A percentile compares a stretch with the other conserved stretches of the same genome.
phyloP scores from a whole-genome alignment of 78 protist species.

The Dictyostelium purpureum region DNA sequence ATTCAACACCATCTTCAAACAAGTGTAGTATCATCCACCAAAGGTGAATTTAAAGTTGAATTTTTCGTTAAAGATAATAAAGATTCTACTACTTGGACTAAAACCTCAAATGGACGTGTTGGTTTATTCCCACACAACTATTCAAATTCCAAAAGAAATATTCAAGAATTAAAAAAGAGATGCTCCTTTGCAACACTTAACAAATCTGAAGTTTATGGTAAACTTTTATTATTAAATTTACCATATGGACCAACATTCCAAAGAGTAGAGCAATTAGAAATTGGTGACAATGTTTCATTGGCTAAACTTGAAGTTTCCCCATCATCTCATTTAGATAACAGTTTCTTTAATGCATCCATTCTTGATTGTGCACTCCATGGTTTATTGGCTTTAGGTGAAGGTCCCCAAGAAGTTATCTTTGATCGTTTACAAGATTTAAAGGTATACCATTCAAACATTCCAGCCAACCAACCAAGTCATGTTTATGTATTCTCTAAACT shows the following conservation, averaged over 20 bases:
- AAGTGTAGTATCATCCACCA: neutral
- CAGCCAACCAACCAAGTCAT: neutral
- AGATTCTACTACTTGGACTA: slow-evolving; percentile 38
- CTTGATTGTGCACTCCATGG: slow-evolving; percentile 49
- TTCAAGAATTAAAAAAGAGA: neutral
- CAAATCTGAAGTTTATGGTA: slow-evolving; percentile 35
- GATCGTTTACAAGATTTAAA: slow-evolving; percentile 58
- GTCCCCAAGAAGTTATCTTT: slow-evolving; percentile 61
- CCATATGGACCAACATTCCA: slow-evolving; percentile 78
- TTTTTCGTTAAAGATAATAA: slow-evolving; percentile 21
- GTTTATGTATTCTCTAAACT: slow-evolving; percentile 10
- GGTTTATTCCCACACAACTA: neutral
- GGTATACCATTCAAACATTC: slow-evolving; percentile 4
- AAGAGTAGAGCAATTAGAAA: neutral
- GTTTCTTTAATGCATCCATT: slow-evolving; percentile 55
- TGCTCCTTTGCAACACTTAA: slow-evolving; percentile 1
- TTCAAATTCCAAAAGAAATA: neutral
- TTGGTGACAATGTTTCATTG: slow-evolving; percentile 22
- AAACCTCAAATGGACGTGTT: slow-evolving; percentile 44
- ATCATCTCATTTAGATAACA: slow-evolving; percentile 4
- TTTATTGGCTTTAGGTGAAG: slow-evolving; percentile 25
- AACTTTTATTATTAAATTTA: slow-evolving; percentile 9
- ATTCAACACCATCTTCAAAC: slow-evolving; percentile 32
- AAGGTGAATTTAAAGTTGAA: slow-evolving; percentile 52
- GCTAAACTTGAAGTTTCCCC: neutral